phyloP scores from a whole-genome alignment of 2,329 filamentous ascomycete genomes.

The Claviceps cyperi region DNA sequence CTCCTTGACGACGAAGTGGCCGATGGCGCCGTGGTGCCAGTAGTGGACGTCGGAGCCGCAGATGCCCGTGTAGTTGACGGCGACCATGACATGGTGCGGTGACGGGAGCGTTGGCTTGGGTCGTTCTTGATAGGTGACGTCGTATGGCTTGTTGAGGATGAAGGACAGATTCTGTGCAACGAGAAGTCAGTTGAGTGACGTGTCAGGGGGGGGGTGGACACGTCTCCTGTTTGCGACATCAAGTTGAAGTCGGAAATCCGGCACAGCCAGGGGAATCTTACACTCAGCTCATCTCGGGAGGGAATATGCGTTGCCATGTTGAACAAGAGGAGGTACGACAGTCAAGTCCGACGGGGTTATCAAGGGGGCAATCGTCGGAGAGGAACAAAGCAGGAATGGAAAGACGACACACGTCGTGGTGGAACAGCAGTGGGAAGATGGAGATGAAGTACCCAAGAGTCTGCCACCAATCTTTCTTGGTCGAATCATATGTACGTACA shows the following conservation, averaged over 20 bases:
- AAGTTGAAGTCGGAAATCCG: not conserved
- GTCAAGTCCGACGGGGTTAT: too few relatives aligned
- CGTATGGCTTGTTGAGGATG: conserved; percentile 61
- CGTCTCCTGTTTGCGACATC: too few relatives aligned
- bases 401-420: too few relatives aligned
- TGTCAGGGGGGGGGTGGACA: too few relatives aligned
- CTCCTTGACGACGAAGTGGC: conserved; percentile 67
- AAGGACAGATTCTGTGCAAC: conserved; percentile 60
- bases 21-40: conserved; percentile 76
- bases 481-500: too few relatives aligned
- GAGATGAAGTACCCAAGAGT: too few relatives aligned
- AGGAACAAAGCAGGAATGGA: too few relatives aligned
- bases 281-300: conserved; percentile 17
- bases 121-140: conserved; percentile 61
- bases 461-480: too few relatives aligned
- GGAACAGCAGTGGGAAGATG: too few relatives aligned
- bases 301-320: conserved; percentile 13
- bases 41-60: conserved; percentile 83
- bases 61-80: conserved; percentile 75
- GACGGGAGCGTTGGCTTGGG: conserved; percentile 53
- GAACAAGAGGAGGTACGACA: not conserved
- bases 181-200: too few relatives aligned
- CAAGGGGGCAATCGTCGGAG: too few relatives aligned
- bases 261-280: conserved; percentile 3
- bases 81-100: conserved; percentile 64